Evolutionary conservation across 805 yeast species (phyloP), one percentile per base, ranked within the genome.

Genomic region (Lachancea sp.): DNA sequence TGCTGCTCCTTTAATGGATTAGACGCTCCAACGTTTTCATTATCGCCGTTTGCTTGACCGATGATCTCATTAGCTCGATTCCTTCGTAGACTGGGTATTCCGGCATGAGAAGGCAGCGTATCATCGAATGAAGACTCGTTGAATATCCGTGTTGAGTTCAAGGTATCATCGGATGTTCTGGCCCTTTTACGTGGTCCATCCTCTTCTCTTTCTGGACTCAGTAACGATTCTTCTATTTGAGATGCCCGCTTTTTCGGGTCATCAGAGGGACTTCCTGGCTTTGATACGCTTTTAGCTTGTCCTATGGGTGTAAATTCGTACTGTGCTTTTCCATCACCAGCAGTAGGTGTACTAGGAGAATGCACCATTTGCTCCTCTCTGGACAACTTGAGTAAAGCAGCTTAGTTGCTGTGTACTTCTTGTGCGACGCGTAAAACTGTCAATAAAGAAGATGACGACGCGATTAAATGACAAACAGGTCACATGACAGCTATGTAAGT

Each of bases 241-340:
- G 38, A 42, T 33, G 22, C 19, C 40, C 45, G 36, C 41, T 37
- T 44, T 38, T 27, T 39, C 29, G 30, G 25, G 20, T 36, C 47
- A 18, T 8, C 20, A 20, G 27, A n/a, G 9, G 12, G 35, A 12
- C 38, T 17, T 19, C 41, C 30, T 17, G n/a, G 12, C 33, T n/a
- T 22, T 29, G 47, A 36, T 41, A 34, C 54, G 33, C 44, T 53
- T 40, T 52, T 54, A 46, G 52, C 38, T 27, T 55, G 62, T 2
- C 75, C 75, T 38, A 71, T 67, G 0, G 76, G 76, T 1, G 74
- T 71, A 47, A 71, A 71, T 49, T 70, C 73, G 19, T 65, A 51
- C 18, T 53, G 46, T 29, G 57, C 56, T 10, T 20, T 20, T 13
- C 50, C 38, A 15, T 50, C 49, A 16, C 46, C 48, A 36, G 52